phyloP scores from a whole-genome alignment of 352 stramenopile species.

The Aphanomyces euteiches region DNA sequence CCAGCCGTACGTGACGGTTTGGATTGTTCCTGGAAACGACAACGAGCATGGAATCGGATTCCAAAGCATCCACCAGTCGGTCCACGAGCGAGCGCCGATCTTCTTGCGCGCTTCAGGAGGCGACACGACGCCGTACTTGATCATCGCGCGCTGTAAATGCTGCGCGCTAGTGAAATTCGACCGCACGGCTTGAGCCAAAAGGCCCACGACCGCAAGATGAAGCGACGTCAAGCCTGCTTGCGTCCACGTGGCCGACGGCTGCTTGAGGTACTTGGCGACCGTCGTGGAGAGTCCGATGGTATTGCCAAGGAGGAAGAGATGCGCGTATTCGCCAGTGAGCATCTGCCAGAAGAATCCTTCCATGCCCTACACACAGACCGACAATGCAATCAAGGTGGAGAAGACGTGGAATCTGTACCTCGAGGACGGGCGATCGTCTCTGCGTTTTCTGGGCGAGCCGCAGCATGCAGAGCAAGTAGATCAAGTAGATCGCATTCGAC shows the following conservation, averaged over 20 bases:
- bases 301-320: constrained; percentile 6
- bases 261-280: not conserved
- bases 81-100: constrained; percentile 48
- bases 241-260: not conserved
- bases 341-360: constrained; percentile 8
- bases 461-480: constrained; percentile 4
- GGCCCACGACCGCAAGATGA: constrained; percentile 47
- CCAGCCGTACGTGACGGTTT: constrained; percentile 56
- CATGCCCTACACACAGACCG: not conserved
- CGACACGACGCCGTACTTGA: constrained; percentile 37
- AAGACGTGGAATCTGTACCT: not conserved
- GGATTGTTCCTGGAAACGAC: constrained; percentile 44
- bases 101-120: constrained; percentile 30
- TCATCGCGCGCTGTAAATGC: constrained; percentile 44
- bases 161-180: constrained; percentile 49
- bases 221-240: constrained; percentile 14
- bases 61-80: constrained; percentile 55
- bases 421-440: not conserved
- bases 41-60: constrained; percentile 54
- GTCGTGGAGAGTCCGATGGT: not conserved
- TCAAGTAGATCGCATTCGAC: not conserved
- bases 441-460: constrained; percentile 7
- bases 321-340: constrained; percentile 13
- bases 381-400: too few relatives aligned
- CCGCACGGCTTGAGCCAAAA: constrained; percentile 44